Percentiles rank a stretch among this genome's conserved stretches.
Evolutionary conservation across 176 grass and related monocot species (phyloP).

Genomic region (Triticum turgidum): DNA sequence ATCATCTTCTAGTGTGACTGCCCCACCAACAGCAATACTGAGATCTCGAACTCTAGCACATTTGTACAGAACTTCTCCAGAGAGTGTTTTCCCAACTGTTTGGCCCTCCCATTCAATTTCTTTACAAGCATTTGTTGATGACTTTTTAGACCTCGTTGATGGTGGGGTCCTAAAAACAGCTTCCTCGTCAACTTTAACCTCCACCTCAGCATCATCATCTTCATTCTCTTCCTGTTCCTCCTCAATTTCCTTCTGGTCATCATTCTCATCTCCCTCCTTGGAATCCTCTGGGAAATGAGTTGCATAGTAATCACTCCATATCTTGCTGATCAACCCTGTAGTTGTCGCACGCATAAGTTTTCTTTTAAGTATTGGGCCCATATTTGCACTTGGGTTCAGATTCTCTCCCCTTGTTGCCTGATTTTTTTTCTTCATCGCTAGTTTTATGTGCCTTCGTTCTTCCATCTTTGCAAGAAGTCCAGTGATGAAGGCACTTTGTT

Average conservation of each 20-base stretch:
- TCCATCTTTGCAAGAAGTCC: constrained; percentile 62
- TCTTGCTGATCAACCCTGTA: constrained; percentile 63
- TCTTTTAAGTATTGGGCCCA: constrained; percentile 41
- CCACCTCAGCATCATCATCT: constrained; percentile 67
- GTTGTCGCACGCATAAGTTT: constrained; percentile 93
- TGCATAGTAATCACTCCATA: constrained; percentile 82
- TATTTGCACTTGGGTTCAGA: constrained; percentile 68
- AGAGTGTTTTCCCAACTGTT: constrained; percentile 42
- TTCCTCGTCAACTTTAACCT: constrained; percentile 36
- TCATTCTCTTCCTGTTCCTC: constrained; percentile 64
- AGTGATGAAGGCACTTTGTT: constrained; percentile 55
- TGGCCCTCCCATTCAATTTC: constrained; percentile 53
- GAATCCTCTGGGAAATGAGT: constrained; percentile 66
- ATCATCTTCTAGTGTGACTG: constrained; percentile 52
- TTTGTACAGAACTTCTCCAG: constrained; percentile 57
- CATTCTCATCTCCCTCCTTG: constrained; percentile 36
- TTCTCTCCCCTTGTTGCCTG: constrained; percentile 49
- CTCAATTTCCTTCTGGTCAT: constrained; percentile 47
- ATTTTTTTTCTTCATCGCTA: constrained; percentile 71
- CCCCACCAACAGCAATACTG: constrained; percentile 39
- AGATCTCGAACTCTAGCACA: constrained; percentile 38
- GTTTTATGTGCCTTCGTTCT: constrained; percentile 64
- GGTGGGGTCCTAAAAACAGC: constrained; percentile 1
- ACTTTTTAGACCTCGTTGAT: constrained; percentile 26
- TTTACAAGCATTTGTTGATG: constrained; percentile 5